Evolutionary conservation across 2,329 filamentous ascomycete genomes (phyloP).

Genomic region (Hirsutella thompsonii): DNA sequence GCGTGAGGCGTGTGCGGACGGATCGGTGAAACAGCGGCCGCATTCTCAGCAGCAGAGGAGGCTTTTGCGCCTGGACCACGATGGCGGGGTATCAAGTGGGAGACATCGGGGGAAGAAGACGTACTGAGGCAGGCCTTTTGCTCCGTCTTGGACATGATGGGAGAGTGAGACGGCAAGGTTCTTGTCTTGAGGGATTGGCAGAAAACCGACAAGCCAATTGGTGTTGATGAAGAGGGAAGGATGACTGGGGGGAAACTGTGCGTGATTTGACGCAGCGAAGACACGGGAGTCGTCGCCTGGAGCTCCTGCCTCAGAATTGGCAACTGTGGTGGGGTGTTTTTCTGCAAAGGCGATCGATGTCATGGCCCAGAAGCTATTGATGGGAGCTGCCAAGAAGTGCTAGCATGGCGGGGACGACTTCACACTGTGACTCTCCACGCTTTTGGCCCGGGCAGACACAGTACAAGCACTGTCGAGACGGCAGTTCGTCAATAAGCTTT

Average conservation of each 20-base stretch:
- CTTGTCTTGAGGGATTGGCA: neutral
- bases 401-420: too few species aligned
- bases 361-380: too few species aligned
- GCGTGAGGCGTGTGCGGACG: conserved; percentile 9
- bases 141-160: conserved; percentile 36
- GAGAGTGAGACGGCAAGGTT: neutral
- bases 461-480: too few species aligned
- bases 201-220: neutral
- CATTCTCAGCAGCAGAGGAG: neutral
- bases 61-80: conserved; percentile 5
- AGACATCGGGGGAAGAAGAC: conserved; percentile 25
- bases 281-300: too few species aligned
- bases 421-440: too few species aligned
- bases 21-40: conserved; percentile 1
- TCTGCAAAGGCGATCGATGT: too few species aligned
- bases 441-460: too few species aligned
- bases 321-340: too few species aligned
- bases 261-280: too few species aligned
- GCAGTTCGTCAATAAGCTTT: too few species aligned
- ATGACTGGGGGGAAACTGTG: neutral
- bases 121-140: conserved; percentile 51
- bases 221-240: neutral
- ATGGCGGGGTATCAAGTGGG: conserved; percentile 10
- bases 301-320: too few species aligned
- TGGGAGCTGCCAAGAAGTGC: too few species aligned